Evolutionary conservation across 2,329 filamentous ascomycete genomes (phyloP), one percentile per base, ranked within the genome.

Genomic region (Leptographium radiaticola): DNA sequence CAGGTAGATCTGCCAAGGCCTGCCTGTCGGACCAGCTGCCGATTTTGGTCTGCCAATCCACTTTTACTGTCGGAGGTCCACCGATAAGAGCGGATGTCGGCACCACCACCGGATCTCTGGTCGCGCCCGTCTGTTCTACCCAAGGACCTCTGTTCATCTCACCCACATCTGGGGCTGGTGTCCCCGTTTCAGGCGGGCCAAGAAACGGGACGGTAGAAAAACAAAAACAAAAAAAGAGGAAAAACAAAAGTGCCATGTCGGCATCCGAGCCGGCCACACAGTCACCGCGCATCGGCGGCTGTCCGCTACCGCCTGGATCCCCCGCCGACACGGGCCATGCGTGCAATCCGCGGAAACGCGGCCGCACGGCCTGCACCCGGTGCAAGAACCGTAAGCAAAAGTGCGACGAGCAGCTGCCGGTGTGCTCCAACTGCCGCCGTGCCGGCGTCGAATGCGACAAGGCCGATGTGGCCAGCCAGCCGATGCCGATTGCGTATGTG

Each of bases 311-410:
- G 18, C 6, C 18, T 25, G n/a, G 94, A 95, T 73, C 80, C 18
- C 80, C 47, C n/a, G 47, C n/a, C 10, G 18, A 25, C 25, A 25
- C 25, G 25, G 25, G 25, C 25, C 25, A 39, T 25, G 18, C 47
- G 34, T 6, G 8, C 36, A 33, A 94, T 95, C 73, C 80, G 20
- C 80, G 62, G 80, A 88, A 53, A 16, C 49, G 72, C 75, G 89
- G 44, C 71, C 95, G 25, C 87, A 95, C 59, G 88, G 89, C 0
- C 71, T 95, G 50, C 79, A 80, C 63, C 88, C 88, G 1, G 79
- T 87, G 0, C 89, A 95, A 83, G 56, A 75, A 87, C 12, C 79
- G 89, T 42, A 86, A 91, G 60, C 86, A 56, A 20, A 56, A 56
- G 49, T 50, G 54, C 38, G 54, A 53, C 20, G 54, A 51, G 33